Evolutionary conservation across 2,329 filamentous ascomycete species (phyloP).

Genomic region (Juglanconis oblonga): DNA sequence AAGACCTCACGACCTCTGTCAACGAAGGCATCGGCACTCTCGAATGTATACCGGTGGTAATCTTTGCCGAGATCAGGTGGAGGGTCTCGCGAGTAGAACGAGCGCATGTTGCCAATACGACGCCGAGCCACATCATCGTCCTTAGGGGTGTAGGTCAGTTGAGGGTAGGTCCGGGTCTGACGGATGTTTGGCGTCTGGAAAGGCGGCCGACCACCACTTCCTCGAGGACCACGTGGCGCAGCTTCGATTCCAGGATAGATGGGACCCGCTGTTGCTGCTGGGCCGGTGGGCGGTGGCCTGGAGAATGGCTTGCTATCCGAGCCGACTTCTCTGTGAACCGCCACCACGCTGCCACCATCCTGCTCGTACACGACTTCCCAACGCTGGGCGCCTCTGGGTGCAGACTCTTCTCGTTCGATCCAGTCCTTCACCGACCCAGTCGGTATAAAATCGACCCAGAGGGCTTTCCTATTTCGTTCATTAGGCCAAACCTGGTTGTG

Average conservation of each 20-base stretch:
- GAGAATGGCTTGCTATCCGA: slow-evolving; percentile 25
- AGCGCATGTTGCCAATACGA: slow-evolving; percentile 58
- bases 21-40: slow-evolving; percentile 63
- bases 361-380: slow-evolving; percentile 74
- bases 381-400: slow-evolving; percentile 40
- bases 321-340: slow-evolving; percentile 51
- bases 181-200: not conserved
- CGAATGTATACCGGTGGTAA: slow-evolving; percentile 71
- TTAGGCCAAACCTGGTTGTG: slow-evolving; percentile 84
- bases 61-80: slow-evolving; percentile 44
- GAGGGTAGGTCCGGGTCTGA: slow-evolving; percentile 33
- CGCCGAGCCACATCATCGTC: slow-evolving; percentile 59
- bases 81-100: slow-evolving; percentile 33
- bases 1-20: slow-evolving; percentile 72
- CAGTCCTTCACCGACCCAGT: slow-evolving; percentile 69
- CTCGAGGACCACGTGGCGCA: slow-evolving; percentile 26
- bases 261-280: slow-evolving; percentile 10
- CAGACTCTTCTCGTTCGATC: slow-evolving; percentile 65
- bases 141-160: slow-evolving; percentile 54
- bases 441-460: slow-evolving; percentile 90
- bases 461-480: slow-evolving; percentile 76
- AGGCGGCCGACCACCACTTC: slow-evolving; percentile 22
- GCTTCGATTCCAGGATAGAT: slow-evolving; percentile 25
- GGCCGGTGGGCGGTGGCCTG: slow-evolving; percentile 19
- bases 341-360: slow-evolving; percentile 52